These are phyloP conservation scores for Talaromyces sp. DNA, from an alignment of 2,329 filamentous ascomycete genomes.

Conservation along the genomic window DNA sequence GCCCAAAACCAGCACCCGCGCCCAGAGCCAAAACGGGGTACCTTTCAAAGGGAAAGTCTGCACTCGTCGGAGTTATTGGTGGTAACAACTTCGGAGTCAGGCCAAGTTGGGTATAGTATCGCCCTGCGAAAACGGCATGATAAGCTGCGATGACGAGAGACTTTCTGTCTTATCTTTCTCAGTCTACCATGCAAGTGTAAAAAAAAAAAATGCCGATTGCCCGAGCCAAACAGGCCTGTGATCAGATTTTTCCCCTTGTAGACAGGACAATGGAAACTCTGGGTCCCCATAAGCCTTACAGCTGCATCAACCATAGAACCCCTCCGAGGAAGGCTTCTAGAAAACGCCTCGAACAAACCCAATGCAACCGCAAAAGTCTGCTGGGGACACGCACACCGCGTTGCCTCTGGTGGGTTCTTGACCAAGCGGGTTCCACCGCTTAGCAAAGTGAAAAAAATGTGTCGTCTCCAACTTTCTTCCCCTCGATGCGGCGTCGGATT, in stretches of 20 bases:
- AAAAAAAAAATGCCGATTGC: neutral
- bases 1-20: too few species aligned
- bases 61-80: neutral
- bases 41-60: too few species aligned
- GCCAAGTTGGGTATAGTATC: conserved; percentile 4
- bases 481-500: conserved; percentile 4
- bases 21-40: too few species aligned
- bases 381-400: conserved; percentile 18
- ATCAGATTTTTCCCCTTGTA: conserved; percentile 1
- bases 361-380: neutral
- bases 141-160: conserved; percentile 27
- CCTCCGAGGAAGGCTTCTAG: conserved; percentile 33
- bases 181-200: too few species aligned
- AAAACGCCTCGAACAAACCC: conserved; percentile 37
- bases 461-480: neutral
- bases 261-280: neutral
- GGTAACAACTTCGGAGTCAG: neutral
- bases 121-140: conserved; percentile 24
- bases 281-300: conserved; percentile 12
- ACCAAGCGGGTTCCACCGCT: conserved; percentile 13
- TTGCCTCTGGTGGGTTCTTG: neutral
- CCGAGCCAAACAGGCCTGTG: too few species aligned
- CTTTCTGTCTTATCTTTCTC: conserved; percentile 20
- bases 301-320: conserved; percentile 22
- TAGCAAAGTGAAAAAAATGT: neutral